Evolutionary conservation across 805 yeast genomes (phyloP).

Genomic region (Lipomyces orientalis): DNA sequence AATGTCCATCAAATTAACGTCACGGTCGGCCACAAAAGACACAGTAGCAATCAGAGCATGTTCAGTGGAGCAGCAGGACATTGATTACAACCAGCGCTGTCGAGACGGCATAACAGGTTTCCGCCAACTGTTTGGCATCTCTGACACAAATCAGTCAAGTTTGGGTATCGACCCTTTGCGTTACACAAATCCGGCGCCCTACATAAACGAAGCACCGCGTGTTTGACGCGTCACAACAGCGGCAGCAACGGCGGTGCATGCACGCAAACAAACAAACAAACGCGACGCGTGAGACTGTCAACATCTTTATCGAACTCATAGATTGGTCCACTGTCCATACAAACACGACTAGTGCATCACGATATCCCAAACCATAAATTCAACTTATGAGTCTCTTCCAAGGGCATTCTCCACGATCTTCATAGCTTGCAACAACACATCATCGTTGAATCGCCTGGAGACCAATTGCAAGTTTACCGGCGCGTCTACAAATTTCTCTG

Average conservation of each 20-base stretch:
- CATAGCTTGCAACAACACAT: slow-evolving; percentile 47
- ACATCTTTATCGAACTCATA: not conserved
- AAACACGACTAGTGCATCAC: not conserved
- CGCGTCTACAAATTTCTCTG: slow-evolving; percentile 39
- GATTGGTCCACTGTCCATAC: not conserved
- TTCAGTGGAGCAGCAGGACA: no score
- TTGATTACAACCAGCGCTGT: not conserved
- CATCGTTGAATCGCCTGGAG: slow-evolving; percentile 42
- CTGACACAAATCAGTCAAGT: no score
- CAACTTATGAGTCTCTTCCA: slow-evolving; percentile 24
- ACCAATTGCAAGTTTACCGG: slow-evolving; percentile 41
- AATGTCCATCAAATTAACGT: no score
- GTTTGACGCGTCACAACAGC: not conserved
- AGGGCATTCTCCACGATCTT: slow-evolving; percentile 34
- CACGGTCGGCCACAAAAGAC: no score
- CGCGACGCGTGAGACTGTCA: not conserved
- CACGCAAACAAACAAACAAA: not conserved
- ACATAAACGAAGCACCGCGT: not conserved
- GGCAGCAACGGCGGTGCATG: no score
- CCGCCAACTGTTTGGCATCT: no score
- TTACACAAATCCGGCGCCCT: not conserved
- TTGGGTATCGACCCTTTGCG: not conserved
- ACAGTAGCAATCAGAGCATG: no score
- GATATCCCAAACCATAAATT: not conserved
- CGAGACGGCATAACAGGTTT: not conserved